Percentiles rank a stretch among this genome's conserved stretches.
phyloP scores from a whole-genome alignment of 2,329 filamentous ascomycete genomes.

The Aspergillus bombycis region DNA sequence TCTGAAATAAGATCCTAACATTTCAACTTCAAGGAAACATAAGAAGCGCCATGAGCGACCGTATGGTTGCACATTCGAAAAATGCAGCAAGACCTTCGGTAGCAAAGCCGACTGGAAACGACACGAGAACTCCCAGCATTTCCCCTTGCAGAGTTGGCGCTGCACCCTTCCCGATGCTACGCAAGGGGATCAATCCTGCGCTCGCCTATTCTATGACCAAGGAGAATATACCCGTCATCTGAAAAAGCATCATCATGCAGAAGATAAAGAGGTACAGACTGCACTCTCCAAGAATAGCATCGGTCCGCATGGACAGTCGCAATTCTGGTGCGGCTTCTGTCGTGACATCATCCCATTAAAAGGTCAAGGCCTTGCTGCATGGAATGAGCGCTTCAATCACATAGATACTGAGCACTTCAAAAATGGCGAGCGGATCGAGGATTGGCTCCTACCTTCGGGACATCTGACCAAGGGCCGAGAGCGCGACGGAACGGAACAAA shows the following conservation, averaged over 20 bases:
- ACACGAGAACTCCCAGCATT: conserved; percentile 81
- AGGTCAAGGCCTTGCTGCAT: conserved; percentile 56
- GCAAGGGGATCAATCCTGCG: conserved; percentile 51
- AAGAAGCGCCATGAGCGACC: conserved; percentile 78
- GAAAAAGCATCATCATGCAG: conserved; percentile 49
- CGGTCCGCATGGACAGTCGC: conserved; percentile 64
- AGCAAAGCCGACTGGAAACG: conserved; percentile 95
- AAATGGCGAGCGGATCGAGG: conserved; percentile 37
- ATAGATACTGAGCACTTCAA: conserved; percentile 64
- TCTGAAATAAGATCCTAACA: background rate
- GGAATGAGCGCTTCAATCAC: conserved; percentile 69
- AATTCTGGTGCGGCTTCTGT: conserved; percentile 92
- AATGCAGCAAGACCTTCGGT: conserved; percentile 76
- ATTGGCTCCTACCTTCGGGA: conserved; percentile 36
- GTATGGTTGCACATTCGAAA: conserved; percentile 75
- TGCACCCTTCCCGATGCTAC: conserved; percentile 56
- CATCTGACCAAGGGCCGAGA: conserved; percentile 26
- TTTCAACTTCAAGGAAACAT: conserved; percentile 67
- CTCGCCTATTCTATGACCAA: conserved; percentile 60
- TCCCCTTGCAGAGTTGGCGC: conserved; percentile 70
- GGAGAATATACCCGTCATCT: conserved; percentile 68
- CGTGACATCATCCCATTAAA: conserved; percentile 56
- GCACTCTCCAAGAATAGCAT: conserved; percentile 59
- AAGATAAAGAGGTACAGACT: conserved; percentile 32
- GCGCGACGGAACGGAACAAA: conserved; percentile 10